Percentiles rank a stretch among this genome's conserved stretches.
Conservation (phyloP, 2,329 filamentous ascomycete species). For the Colletotrichum lupini region DNA sequence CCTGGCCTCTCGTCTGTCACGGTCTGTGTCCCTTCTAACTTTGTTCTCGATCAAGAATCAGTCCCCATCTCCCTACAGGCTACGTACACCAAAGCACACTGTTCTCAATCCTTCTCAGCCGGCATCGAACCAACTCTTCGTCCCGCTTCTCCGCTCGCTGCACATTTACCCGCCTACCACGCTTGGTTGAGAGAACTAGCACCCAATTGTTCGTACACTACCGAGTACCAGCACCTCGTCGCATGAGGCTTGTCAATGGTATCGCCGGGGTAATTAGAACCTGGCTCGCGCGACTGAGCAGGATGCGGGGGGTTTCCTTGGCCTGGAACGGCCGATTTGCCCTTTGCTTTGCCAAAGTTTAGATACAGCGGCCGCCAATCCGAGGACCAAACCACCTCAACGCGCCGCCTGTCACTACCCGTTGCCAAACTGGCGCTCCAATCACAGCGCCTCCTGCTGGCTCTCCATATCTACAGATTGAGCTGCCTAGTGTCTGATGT, state of each 20-base stretch:
- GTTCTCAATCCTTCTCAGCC: background rate
- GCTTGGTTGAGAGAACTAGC: background rate
- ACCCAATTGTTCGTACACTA: background rate
- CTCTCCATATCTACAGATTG: background rate
- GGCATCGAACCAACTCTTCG: conserved; percentile 14
- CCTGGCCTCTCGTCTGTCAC: background rate
- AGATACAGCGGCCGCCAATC: background rate
- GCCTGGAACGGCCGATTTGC: conserved; percentile 9
- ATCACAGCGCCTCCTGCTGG: background rate
- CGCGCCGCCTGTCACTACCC: background rate
- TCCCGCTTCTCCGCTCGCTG: conserved; percentile 41
- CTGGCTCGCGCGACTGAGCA: background rate
- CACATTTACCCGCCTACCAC: conserved; percentile 38
- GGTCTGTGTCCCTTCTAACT: background rate
- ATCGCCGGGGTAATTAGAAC: background rate
- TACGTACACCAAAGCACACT: background rate
- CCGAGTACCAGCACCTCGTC: background rate
- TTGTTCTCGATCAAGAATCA: background rate
- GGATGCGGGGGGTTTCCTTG: background rate
- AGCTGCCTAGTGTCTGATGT: background rate
- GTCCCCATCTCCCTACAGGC: no score
- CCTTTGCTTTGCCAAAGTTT: conserved; percentile 19
- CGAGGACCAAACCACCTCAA: background rate
- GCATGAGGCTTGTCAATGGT: conserved; percentile 4
- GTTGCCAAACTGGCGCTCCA: background rate